Percentiles rank a stretch among this genome's conserved stretches.
Evolutionary conservation across 306 rosid genomes (phyloP).

Genomic region (Dicorynia guianensis): DNA sequence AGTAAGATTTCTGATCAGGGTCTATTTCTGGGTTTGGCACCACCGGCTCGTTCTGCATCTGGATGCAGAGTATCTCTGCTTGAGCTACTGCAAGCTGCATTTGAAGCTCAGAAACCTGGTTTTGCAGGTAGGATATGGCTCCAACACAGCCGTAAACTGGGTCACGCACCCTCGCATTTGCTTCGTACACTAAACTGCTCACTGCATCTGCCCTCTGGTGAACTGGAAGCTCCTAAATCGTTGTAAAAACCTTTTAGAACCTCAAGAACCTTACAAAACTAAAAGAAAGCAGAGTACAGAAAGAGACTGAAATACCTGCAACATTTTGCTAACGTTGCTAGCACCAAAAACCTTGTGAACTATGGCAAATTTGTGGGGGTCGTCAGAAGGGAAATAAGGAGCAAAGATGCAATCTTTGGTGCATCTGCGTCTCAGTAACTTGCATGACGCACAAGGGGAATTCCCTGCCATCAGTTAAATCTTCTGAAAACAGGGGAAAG

Average conservation of each 20-base stretch:
- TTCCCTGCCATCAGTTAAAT: conserved; percentile 57
- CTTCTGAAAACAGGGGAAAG: conserved; percentile 14
- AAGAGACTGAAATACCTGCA: conserved; percentile 64
- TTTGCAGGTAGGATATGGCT: conserved; percentile 79
- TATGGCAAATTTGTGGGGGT: conserved; percentile 85
- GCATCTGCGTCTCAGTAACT: conserved; percentile 85
- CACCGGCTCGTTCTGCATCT: conserved; percentile 73
- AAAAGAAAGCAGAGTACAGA: not conserved
- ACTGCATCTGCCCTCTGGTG: conserved; percentile 91
- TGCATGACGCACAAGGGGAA: conserved; percentile 97
- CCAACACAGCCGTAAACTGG: conserved; percentile 96
- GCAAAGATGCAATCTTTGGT: conserved; percentile 85
- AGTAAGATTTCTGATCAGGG: conserved; percentile 48
- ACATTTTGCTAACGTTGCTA: conserved; percentile 94
- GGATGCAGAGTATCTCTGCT: conserved; percentile 86
- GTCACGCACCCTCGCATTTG: conserved; percentile 89
- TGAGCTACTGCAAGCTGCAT: conserved; percentile 95
- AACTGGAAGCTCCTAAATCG: conserved; percentile 74
- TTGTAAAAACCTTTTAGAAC: not conserved
- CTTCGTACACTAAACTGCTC: conserved; percentile 92
- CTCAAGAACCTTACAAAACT: conserved; percentile 3
- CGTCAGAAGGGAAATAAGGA: conserved; percentile 88
- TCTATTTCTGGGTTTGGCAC: conserved; percentile 41
- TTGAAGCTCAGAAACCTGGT: conserved; percentile 85
- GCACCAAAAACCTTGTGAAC: conserved; percentile 99